Percentiles rank a stretch among this genome's conserved stretches.
Conservation (phyloP, 2,329 filamentous ascomycete species). For the Daldinia eschscholtzii region DNA sequence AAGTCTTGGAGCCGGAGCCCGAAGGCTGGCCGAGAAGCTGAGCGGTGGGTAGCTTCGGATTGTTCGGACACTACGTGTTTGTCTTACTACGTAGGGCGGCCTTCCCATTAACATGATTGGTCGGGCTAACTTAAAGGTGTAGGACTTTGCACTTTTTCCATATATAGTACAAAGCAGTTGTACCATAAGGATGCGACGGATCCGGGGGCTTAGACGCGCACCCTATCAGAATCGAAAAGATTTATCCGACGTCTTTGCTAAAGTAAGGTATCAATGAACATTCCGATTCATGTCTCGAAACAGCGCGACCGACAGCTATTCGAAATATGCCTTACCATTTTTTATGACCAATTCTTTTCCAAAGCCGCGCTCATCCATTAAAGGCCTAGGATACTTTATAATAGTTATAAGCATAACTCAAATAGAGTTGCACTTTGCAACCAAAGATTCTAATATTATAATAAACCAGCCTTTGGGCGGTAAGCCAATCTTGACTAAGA, state of each 20-base stretch:
- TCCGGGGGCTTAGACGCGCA: constrained; percentile 22
- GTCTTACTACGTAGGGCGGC: constrained; percentile 15
- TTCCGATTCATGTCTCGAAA: not conserved
- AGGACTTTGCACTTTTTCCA: constrained; percentile 9
- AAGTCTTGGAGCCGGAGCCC: constrained; percentile 23
- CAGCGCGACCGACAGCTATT: not conserved
- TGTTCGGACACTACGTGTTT: constrained; percentile 27
- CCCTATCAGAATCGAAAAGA: not conserved
- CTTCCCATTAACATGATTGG: constrained; percentile 32
- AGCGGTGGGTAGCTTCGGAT: constrained; percentile 31
- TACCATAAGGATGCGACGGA: constrained; percentile 30
- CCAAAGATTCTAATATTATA: too few relatives aligned
- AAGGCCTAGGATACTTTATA: not conserved
- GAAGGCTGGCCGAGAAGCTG: constrained; percentile 24
- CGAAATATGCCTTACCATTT: not conserved
- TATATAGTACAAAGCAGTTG: constrained; percentile 23
- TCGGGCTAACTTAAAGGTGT: not conserved
- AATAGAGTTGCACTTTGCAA: not conserved
- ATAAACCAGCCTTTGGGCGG: too few relatives aligned
- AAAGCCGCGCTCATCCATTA: not conserved
- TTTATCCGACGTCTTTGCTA: not conserved
- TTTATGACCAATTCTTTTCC: not conserved
- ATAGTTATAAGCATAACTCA: too few relatives aligned
- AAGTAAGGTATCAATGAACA: not conserved
- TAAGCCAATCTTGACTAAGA: too few relatives aligned